These are phyloP conservation scores for Tinospora cordifolia DNA, from an alignment of 164 flowering plant genomes.

Conservation along the genomic window DNA sequence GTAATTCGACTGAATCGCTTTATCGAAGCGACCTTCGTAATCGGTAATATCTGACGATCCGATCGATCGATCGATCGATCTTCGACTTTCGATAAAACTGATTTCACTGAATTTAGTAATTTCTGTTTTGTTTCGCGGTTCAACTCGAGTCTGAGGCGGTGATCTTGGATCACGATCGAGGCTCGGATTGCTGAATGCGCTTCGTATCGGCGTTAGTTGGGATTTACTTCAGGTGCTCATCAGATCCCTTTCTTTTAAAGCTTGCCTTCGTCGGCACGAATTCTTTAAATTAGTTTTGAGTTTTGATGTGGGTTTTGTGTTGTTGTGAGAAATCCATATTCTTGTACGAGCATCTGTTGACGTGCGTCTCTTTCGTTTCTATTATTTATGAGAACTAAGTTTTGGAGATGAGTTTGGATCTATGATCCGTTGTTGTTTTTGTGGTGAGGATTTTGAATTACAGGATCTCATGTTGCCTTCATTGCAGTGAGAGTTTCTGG, in stretches of 20 bases:
- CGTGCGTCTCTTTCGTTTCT: no score
- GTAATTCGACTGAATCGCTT: not conserved
- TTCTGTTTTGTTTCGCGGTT: not conserved
- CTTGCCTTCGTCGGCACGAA: not conserved
- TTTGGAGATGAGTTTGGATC: not conserved
- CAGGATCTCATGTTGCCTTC: slow-evolving; percentile 3
- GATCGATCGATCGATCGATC: not conserved
- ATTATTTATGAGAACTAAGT: not conserved
- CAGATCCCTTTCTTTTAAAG: not conserved
- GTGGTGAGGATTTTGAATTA: not conserved
- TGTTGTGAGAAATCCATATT: slow-evolving; percentile 1
- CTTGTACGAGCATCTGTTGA: not conserved
- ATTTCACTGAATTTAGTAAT: not conserved
- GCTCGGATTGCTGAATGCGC: not conserved
- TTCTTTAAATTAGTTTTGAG: not conserved
- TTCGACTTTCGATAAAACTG: not conserved
- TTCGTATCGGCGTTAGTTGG: not conserved
- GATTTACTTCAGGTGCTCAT: slow-evolving; percentile 4
- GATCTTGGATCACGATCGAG: not conserved
- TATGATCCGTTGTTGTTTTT: not conserved
- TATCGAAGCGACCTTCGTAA: not conserved
- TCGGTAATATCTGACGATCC: not conserved
- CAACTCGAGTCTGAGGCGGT: not conserved
- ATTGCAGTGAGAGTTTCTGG: not conserved
- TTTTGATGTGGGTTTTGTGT: not conserved